These are phyloP conservation scores for Liquidambar formosana DNA, from an alignment of 164 flowering plant species.

Conservation along the genomic window DNA sequence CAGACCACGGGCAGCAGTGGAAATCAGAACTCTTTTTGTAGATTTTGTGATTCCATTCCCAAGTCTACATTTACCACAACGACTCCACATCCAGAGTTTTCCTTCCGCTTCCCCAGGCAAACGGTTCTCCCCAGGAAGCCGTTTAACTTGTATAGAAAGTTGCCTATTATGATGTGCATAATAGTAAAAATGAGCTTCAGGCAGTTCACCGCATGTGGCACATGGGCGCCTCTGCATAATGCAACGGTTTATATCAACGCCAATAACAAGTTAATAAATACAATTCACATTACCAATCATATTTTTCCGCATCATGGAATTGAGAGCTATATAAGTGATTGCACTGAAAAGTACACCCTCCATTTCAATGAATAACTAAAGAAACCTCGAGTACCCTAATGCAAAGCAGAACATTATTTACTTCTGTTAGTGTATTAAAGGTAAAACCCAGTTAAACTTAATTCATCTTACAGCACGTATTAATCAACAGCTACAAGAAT, in stretches of 20 bases:
- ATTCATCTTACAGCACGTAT: neutral
- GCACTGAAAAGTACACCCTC: neutral
- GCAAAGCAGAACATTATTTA: neutral
- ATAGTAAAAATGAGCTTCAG: slow-evolving; percentile 72
- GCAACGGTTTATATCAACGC: slow-evolving; percentile 22
- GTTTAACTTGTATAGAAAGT: slow-evolving; percentile 66
- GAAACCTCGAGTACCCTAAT: neutral
- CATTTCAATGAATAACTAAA: neutral
- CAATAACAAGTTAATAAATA: slow-evolving; percentile 2
- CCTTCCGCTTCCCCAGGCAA: slow-evolving; percentile 84
- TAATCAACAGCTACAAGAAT: neutral
- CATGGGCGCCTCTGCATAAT: slow-evolving; percentile 61
- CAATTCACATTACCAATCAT: neutral
- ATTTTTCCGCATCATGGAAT: neutral
- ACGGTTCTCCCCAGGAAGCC: slow-evolving; percentile 33
- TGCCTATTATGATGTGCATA: slow-evolving; percentile 78
- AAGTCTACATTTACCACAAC: slow-evolving; percentile 70
- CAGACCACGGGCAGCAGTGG: slow-evolving; percentile 60
- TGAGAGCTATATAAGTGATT: neutral
- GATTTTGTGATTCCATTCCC: slow-evolving; percentile 39
- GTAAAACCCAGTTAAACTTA: too few relatives aligned
- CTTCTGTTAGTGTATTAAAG: neutral
- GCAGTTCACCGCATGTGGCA: slow-evolving; percentile 56
- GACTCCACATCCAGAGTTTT: slow-evolving; percentile 98
- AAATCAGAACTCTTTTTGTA: slow-evolving; percentile 74